A percentile compares a stretch with the other conserved stretches of the same genome.
phyloP scores from a whole-genome alignment of 768 basidiomycete species.

The Mycena rosella region DNA sequence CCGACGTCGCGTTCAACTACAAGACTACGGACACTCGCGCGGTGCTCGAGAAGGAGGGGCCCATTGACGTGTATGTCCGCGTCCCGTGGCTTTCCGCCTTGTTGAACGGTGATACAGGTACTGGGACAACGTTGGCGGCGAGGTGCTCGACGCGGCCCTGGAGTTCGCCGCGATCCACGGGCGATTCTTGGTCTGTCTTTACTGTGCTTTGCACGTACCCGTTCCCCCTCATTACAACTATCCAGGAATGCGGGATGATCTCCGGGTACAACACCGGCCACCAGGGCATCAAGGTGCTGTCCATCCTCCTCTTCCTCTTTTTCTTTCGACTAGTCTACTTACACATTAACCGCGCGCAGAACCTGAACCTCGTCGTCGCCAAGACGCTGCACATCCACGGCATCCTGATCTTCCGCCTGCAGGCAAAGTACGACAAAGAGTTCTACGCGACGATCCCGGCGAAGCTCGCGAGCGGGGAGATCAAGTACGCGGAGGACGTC shows the following conservation, averaged over 20 bases:
- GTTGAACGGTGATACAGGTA: slow-evolving; percentile 46
- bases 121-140: slow-evolving; percentile 74
- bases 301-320: too few species aligned
- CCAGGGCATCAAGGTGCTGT: slow-evolving; percentile 14
- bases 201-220: neutral
- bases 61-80: slow-evolving; percentile 56
- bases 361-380: too few species aligned
- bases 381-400: too few species aligned
- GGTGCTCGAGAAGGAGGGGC: slow-evolving; percentile 67
- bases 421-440: slow-evolving; percentile 44
- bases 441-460: slow-evolving; percentile 52
- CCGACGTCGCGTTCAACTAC: slow-evolving; percentile 81
- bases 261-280: slow-evolving; percentile 41
- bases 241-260: slow-evolving; percentile 17
- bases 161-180: slow-evolving; percentile 57
- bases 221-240: neutral
- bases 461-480: slow-evolving; percentile 46
- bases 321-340: too few species aligned
- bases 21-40: slow-evolving; percentile 68
- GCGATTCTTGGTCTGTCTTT: slow-evolving; percentile 60
- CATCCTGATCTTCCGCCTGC: slow-evolving; percentile 17
- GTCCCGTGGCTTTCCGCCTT: neutral
- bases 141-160: slow-evolving; percentile 68
- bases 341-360: too few species aligned
- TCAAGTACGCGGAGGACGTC: slow-evolving; percentile 49